phyloP scores from a whole-genome alignment of 140 eudicot genomes.

The Bidens hawaiensis region DNA sequence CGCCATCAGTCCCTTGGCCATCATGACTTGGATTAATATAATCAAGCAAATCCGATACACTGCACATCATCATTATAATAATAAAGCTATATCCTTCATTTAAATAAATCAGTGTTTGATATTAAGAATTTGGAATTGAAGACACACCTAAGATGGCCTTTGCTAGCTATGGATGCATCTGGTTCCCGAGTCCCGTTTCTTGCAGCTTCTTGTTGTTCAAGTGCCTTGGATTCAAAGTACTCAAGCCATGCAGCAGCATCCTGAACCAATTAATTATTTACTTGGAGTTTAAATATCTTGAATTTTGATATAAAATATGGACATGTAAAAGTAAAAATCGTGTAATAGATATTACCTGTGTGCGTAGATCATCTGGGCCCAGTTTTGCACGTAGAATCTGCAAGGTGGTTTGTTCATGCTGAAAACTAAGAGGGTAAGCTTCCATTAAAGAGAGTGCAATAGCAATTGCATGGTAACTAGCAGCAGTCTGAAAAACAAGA shows the following conservation, averaged over 20 bases:
- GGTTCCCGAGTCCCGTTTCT: constrained; percentile 94
- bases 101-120: constrained; percentile 1
- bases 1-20: constrained; percentile 63
- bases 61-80: constrained; percentile 33
- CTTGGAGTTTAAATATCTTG: constrained; percentile 2
- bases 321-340: neutral
- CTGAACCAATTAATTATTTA: constrained; percentile 40
- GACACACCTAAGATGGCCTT: constrained; percentile 95
- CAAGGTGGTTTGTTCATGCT: constrained; percentile 98
- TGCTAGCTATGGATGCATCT: constrained; percentile 99
- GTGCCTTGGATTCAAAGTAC: constrained; percentile 98
- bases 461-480: constrained; percentile 99
- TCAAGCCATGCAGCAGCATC: constrained; percentile 99
- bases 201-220: constrained; percentile 99
- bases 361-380: constrained; percentile 98
- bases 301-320: constrained; percentile 3
- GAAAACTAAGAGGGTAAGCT: constrained; percentile 99
- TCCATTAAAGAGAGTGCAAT: constrained; percentile 99
- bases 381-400: constrained; percentile 94
- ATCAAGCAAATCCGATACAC: constrained; percentile 99
- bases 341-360: constrained; percentile 50
- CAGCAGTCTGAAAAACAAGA: constrained; percentile 78
- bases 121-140: constrained; percentile 4
- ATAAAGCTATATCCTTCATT: neutral
- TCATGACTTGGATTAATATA: constrained; percentile 87